Conservation (phyloP, 2,329 filamentous ascomycete species). For the Clonostachys byssicola region DNA sequence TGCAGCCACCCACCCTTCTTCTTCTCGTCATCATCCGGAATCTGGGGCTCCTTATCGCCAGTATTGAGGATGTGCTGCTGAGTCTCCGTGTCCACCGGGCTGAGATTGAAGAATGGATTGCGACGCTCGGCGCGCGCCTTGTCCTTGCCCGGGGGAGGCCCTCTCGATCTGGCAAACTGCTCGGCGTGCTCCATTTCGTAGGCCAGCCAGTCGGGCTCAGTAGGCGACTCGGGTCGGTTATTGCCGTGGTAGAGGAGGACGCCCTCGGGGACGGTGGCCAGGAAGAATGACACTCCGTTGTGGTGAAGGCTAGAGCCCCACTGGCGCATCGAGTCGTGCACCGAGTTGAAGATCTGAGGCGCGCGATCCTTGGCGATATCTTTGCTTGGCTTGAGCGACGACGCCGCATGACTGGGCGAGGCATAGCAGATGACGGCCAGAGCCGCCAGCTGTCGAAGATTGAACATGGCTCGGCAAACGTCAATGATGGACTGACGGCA, state of each 20-base stretch:
- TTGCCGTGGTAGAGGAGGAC: constrained; percentile 60
- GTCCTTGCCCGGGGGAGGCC: not conserved
- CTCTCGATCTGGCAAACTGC: constrained; percentile 49
- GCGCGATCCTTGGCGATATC: constrained; percentile 19
- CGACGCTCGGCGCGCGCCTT: not conserved
- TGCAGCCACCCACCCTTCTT: constrained; percentile 54
- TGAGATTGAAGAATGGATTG: not conserved
- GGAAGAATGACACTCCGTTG: constrained; percentile 71
- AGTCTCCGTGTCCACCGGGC: not conserved
- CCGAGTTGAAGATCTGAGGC: constrained; percentile 66
- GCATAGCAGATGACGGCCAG: no score
- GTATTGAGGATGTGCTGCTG: no score
- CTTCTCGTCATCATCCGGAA: constrained; percentile 1
- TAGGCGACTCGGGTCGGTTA: constrained; percentile 33
- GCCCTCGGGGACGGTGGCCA: constrained; percentile 51
- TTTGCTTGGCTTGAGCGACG: not conserved
- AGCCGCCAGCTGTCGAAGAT: no score
- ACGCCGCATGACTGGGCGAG: not conserved
- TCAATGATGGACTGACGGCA: no score
- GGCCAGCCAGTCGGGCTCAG: constrained; percentile 64
- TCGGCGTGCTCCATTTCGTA: constrained; percentile 74
- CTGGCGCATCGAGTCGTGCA: constrained; percentile 69
- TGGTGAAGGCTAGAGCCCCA: constrained; percentile 71
- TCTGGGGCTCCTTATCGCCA: not conserved
- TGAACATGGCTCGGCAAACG: no score